Percentiles rank a stretch among this genome's conserved stretches.
Conservation (phyloP, 2,329 filamentous ascomycete genomes). For the Cytospora paraplurivora region DNA sequence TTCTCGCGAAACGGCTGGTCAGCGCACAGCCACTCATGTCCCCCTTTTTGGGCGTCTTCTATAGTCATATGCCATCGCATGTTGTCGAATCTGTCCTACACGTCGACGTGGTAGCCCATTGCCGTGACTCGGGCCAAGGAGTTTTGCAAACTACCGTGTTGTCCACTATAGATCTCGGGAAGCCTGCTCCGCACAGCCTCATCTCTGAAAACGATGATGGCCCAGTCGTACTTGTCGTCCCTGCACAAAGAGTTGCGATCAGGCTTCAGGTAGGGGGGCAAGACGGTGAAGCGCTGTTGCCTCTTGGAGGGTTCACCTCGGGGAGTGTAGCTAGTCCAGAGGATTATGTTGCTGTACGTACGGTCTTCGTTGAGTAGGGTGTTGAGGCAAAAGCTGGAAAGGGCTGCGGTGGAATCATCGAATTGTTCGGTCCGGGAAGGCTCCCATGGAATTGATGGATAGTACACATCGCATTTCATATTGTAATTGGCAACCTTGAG, state of each 20-base stretch:
- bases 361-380: conserved; percentile 5
- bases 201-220: conserved; percentile 23
- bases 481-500: not conserved
- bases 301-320: conserved; percentile 5
- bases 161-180: not conserved
- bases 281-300: conserved; percentile 22
- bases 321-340: conserved; percentile 20
- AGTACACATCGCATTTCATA: conserved; percentile 21
- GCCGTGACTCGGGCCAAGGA: conserved; percentile 4
- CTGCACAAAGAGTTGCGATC: conserved; percentile 10
- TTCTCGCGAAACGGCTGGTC: conserved; percentile 19
- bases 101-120: conserved; percentile 21
- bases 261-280: conserved; percentile 18
- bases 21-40: conserved; percentile 1
- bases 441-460: conserved; percentile 16
- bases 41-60: not conserved
- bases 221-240: conserved; percentile 21
- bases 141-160: conserved; percentile 11
- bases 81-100: conserved; percentile 21
- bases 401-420: conserved; percentile 10
- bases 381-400: conserved; percentile 19
- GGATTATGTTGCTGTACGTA: conserved; percentile 17
- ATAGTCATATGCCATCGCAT: conserved; percentile 2
- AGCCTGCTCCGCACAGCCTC: conserved; percentile 6
- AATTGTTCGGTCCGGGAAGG: conserved; percentile 17